phyloP scores from a whole-genome alignment of 2,329 filamentous ascomycete genomes.

The Alternaria infectoria region DNA sequence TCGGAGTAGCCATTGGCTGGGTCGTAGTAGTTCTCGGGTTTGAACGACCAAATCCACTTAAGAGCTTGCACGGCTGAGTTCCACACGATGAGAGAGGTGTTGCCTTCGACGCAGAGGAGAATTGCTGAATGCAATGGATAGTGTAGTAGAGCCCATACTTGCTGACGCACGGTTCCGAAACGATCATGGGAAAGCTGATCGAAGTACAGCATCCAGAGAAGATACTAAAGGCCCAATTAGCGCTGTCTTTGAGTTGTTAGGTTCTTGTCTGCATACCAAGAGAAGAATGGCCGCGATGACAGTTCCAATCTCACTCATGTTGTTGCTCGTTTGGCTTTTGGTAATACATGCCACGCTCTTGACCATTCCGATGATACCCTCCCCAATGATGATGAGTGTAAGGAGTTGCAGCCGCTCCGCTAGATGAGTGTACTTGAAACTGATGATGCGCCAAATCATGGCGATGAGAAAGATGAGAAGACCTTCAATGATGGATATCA shows the following conservation, averaged over 20 bases:
- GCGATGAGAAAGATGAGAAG: slow-evolving; percentile 28
- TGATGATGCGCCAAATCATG: slow-evolving; percentile 58
- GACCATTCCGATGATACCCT: slow-evolving; percentile 65
- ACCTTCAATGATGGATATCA: slow-evolving; percentile 28
- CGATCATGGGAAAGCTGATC: slow-evolving; percentile 57
- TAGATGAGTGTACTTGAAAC: slow-evolving; percentile 65
- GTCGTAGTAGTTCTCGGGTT: slow-evolving; percentile 17
- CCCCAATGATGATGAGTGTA: slow-evolving; percentile 68
- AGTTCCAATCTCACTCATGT: slow-evolving; percentile 27
- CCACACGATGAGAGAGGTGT: slow-evolving; percentile 32
- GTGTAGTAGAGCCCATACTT: slow-evolving; percentile 62
- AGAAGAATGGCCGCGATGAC: slow-evolving; percentile 26
- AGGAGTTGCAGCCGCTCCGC: slow-evolving; percentile 65
- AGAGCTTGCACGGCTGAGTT: slow-evolving; percentile 32
- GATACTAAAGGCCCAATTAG: slow-evolving; percentile 27
- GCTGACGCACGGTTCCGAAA: slow-evolving; percentile 61
- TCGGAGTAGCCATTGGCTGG: slow-evolving; percentile 21
- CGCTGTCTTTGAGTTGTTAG: too few relatives aligned
- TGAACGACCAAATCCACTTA: slow-evolving; percentile 25
- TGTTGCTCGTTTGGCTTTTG: slow-evolving; percentile 26
- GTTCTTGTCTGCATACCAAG: slow-evolving; percentile 8
- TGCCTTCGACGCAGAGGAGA: slow-evolving; percentile 65
- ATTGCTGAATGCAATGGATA: slow-evolving; percentile 67
- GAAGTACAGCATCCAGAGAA: slow-evolving; percentile 68
- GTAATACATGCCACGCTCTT: slow-evolving; percentile 41